A percentile compares a stretch with the other conserved stretches of the same genome.
Evolutionary conservation across 306 rosid genomes (phyloP).

Genomic region (Clitoria ternatea): DNA sequence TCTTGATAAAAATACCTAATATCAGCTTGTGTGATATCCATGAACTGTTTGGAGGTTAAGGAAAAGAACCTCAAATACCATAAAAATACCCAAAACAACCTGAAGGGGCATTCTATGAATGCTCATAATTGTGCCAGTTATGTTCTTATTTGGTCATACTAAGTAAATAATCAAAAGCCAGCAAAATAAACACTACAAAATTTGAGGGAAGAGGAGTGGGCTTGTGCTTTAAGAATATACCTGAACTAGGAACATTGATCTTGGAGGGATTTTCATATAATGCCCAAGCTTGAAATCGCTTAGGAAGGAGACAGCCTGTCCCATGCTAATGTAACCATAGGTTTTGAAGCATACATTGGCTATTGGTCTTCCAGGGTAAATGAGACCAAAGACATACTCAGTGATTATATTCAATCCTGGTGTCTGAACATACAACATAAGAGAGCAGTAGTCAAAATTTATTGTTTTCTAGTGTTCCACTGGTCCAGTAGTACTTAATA

Average conservation of each 20-base stretch:
- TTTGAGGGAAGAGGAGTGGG: not conserved
- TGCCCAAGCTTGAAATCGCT: slow-evolving; percentile 87
- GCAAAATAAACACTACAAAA: not conserved
- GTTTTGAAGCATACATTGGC: slow-evolving; percentile 93
- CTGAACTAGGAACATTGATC: slow-evolving; percentile 87
- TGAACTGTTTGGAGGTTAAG: not conserved
- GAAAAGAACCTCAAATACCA: not conserved
- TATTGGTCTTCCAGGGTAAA: slow-evolving; percentile 74
- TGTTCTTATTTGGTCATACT: not conserved
- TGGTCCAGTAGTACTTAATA: not conserved
- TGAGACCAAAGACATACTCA: slow-evolving; percentile 74
- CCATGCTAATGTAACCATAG: slow-evolving; percentile 72
- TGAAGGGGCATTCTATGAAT: not conserved
- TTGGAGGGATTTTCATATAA: slow-evolving; percentile 90
- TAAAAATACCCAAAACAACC: not conserved
- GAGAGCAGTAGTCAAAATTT: not conserved
- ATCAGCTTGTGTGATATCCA: not conserved
- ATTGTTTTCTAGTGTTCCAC: too few relatives aligned
- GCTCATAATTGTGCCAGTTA: not conserved
- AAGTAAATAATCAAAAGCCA: not conserved
- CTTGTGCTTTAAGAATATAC: slow-evolving; percentile 21
- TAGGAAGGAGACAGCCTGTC: slow-evolving; percentile 85
- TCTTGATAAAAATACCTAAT: not conserved
- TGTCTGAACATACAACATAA: slow-evolving; percentile 35
- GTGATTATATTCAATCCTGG: slow-evolving; percentile 80